A percentile compares a stretch with the other conserved stretches of the same genome.
Conservation (phyloP, 768 basidiomycete genomes). For the Trametes villosa region DNA sequence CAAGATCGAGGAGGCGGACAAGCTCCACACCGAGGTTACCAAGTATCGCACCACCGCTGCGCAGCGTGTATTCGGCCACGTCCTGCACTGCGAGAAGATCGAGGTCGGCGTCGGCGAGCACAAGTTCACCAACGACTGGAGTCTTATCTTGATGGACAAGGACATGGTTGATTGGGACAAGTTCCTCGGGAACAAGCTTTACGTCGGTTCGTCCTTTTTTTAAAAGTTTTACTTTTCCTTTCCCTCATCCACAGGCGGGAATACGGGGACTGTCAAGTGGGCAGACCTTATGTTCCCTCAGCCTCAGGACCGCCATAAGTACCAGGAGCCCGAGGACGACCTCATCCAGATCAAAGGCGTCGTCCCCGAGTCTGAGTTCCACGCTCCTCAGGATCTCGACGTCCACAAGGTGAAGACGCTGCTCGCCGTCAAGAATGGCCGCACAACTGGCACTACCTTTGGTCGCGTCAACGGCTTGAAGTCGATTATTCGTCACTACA, state of each 20-base stretch:
- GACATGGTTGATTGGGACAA: conserved; percentile 38
- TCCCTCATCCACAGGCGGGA: not conserved
- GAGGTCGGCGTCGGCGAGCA: conserved; percentile 29
- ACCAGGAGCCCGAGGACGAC: conserved; percentile 31
- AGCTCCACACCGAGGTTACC: conserved; percentile 35
- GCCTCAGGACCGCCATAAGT: not conserved
- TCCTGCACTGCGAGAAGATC: conserved; percentile 38
- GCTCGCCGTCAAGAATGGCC: conserved; percentile 12
- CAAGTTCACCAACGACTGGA: conserved; percentile 41
- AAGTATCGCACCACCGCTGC: conserved; percentile 26
- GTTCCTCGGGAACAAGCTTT: conserved; percentile 41
- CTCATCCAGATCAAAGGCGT: conserved; percentile 26
- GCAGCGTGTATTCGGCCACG: conserved; percentile 40
- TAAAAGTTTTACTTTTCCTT: not conserved
- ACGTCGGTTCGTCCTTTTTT: conserved; percentile 20
- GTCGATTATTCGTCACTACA: not conserved
- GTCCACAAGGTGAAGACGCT: conserved; percentile 28
- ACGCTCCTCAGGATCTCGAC: conserved; percentile 28
- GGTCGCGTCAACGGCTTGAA: conserved; percentile 10
- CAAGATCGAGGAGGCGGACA: conserved; percentile 24
- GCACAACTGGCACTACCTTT: conserved; percentile 28
- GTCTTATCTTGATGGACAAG: conserved; percentile 35
- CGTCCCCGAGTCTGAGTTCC: conserved; percentile 27
- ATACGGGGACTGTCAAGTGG: not conserved
- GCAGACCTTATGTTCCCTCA: conserved; percentile 19